Evolutionary conservation across 2,329 filamentous ascomycete genomes (phyloP), one percentile per base, ranked within the genome.

Genomic region (Colletotrichum ledebouriae): DNA sequence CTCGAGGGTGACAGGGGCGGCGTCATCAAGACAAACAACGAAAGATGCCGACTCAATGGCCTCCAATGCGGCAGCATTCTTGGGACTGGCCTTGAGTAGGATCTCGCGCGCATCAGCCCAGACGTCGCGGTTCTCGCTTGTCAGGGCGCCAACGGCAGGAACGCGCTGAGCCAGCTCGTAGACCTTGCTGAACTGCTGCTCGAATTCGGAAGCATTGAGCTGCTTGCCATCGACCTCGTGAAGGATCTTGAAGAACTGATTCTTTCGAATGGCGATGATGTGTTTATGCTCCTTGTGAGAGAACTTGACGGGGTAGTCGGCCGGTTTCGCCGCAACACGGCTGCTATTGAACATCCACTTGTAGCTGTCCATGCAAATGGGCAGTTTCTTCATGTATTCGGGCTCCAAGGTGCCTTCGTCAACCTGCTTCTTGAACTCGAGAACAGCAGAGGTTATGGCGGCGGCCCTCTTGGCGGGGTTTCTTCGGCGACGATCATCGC

Each of bases 271-370:
- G 42, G 89, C 96, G 56, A 97, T 81, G 73, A 99, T 93, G 83
- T 98, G 92, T 82, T 95, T 92, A 85, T 98, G 88, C 71, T 92
- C 87, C 69, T 88, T 82, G 67, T 88, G 81, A 11, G 90, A 82
- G 81, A 91, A 97, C 82, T 98, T 98, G 78, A 92, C 84, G 10
- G 93, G 92, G 76, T 93, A 89, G 78, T 99, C 96, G 39, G 90
- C 87, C 12, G 93, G 92, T 75, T 91, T 91, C 61, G 92, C 92
- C 34, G 95, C 91, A 46, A 98, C 90, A 73, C 96, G 91, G 80
- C 89, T 92, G 81, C 89, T 90, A 82, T 99, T 98, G 88, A 99
- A 99, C 96, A 99, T 99, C 88, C 91, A 98, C 83, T 97, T 86
- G 85, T 98, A 98, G 78, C 93, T 96, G 85, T 94, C 94, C 96